phyloP scores from a whole-genome alignment of 805 yeast species.

The Candida insectalens region DNA sequence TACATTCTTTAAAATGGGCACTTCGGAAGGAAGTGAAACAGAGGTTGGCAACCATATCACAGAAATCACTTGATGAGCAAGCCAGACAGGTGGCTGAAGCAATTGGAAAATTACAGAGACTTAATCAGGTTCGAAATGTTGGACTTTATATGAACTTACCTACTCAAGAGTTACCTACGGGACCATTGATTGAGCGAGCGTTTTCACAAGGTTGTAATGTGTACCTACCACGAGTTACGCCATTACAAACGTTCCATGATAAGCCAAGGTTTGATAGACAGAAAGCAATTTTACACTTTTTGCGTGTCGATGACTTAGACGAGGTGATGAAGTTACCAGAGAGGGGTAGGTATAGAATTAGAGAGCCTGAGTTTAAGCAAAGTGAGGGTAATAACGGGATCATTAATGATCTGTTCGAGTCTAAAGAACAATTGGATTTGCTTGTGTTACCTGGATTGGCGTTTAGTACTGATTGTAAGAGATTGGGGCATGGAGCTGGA shows the following conservation, averaged over 20 bases:
- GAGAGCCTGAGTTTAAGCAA: slow-evolving; percentile 52
- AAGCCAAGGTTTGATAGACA: slow-evolving; percentile 19
- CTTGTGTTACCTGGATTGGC: slow-evolving; percentile 83
- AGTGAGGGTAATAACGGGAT: slow-evolving; percentile 5
- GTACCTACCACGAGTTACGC: slow-evolving; percentile 42
- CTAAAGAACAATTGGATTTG: slow-evolving; percentile 40
- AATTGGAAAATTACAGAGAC: slow-evolving; percentile 17
- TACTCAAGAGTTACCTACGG: slow-evolving; percentile 56
- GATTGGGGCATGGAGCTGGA: slow-evolving; percentile 93
- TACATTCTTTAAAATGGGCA: slow-evolving; percentile 2
- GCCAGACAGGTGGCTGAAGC: slow-evolving; percentile 3
- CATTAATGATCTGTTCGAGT: slow-evolving; percentile 14
- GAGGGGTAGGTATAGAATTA: slow-evolving; percentile 53
- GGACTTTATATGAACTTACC: slow-evolving; percentile 79
- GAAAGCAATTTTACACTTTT: slow-evolving; percentile 45
- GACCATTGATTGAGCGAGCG: slow-evolving; percentile 38
- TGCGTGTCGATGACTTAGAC: slow-evolving; percentile 31
- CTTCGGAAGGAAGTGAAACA: slow-evolving; percentile 2
- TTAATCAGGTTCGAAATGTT: slow-evolving; percentile 34
- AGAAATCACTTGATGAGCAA: background rate
- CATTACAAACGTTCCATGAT: slow-evolving; percentile 19
- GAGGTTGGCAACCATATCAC: background rate
- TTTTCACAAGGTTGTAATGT: slow-evolving; percentile 39
- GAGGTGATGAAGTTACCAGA: slow-evolving; percentile 45
- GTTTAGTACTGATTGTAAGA: slow-evolving; percentile 35